Conservation (phyloP, 345 rosid genomes). For the Limnanthes douglasii region DNA sequence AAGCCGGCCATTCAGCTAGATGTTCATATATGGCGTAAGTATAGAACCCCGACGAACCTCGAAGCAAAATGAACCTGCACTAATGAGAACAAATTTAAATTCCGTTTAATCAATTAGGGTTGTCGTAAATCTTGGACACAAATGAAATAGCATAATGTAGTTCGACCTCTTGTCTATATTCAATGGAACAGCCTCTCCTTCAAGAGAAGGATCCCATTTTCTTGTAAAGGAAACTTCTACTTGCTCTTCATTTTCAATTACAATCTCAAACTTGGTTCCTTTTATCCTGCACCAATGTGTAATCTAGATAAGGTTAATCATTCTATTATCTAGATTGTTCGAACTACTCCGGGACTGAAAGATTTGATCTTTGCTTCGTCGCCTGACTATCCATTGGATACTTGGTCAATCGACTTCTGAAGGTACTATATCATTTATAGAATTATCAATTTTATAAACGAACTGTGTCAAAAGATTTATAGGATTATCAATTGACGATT, state of each 20-base stretch:
- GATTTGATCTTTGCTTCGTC: no score
- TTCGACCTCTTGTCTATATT: constrained; percentile 52
- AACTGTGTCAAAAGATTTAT: no score
- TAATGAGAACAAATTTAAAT: constrained; percentile 7
- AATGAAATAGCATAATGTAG: background rate
- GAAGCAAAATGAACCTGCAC: constrained; percentile 56
- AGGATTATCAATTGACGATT: no score
- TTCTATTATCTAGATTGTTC: no score
- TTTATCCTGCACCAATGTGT: constrained; percentile 19
- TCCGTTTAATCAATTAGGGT: no score
- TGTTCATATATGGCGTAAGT: constrained; percentile 67
- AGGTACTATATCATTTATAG: no score
- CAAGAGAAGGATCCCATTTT: constrained; percentile 36
- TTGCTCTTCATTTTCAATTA: constrained; percentile 34
- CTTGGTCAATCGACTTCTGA: no score
- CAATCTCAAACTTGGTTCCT: constrained; percentile 25
- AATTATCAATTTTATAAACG: no score
- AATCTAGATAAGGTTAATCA: no score
- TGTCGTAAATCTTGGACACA: no score
- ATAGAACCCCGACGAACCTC: constrained; percentile 58
- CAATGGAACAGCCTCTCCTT: constrained; percentile 22
- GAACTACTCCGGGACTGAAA: no score
- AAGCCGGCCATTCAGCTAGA: constrained; percentile 57
- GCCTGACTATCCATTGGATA: no score
- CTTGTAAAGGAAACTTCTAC: constrained; percentile 47